Evolutionary conservation across 768 basidiomycete species (phyloP).

Genomic region (Tricholoma sp.): DNA sequence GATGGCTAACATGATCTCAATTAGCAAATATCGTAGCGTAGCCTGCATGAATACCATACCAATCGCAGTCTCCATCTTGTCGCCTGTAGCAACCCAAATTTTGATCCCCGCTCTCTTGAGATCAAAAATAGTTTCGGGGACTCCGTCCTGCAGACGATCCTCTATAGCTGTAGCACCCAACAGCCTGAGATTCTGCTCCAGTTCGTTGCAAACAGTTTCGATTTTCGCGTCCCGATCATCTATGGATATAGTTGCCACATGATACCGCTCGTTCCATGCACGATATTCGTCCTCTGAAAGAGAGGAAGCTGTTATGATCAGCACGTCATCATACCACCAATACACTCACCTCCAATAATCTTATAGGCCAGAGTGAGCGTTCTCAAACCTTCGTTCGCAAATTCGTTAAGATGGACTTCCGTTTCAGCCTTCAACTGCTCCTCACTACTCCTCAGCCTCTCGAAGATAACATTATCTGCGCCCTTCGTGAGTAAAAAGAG

Average conservation of each 20-base stretch:
- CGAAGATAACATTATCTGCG: constrained; percentile 95
- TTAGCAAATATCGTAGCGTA: not conserved
- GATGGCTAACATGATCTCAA: constrained; percentile 56
- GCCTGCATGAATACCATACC: constrained; percentile 38
- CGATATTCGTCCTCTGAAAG: constrained; percentile 65
- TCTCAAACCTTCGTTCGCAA: constrained; percentile 80
- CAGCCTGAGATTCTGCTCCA: constrained; percentile 76
- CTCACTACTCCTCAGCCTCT: constrained; percentile 63
- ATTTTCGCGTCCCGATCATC: constrained; percentile 78
- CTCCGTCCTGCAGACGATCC: constrained; percentile 94
- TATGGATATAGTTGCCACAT: constrained; percentile 71
- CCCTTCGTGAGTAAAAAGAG: constrained; percentile 82
- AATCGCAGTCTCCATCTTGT: constrained; percentile 98
- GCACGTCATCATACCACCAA: not conserved
- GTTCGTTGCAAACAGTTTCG: constrained; percentile 70
- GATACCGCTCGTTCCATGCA: constrained; percentile 77
- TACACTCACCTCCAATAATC: constrained; percentile 56
- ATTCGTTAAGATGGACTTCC: constrained; percentile 76
- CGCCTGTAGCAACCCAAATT: constrained; percentile 97
- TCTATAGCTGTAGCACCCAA: constrained; percentile 98
- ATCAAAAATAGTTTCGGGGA: constrained; percentile 94
- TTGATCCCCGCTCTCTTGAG: constrained; percentile 96
- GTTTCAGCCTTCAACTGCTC: constrained; percentile 70
- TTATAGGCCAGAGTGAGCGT: constrained; percentile 92
- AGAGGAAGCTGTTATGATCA: not conserved